These are phyloP conservation scores for Bipolaris zeicola DNA, from an alignment of 2,329 filamentous ascomycete species.

Conservation along the genomic window DNA sequence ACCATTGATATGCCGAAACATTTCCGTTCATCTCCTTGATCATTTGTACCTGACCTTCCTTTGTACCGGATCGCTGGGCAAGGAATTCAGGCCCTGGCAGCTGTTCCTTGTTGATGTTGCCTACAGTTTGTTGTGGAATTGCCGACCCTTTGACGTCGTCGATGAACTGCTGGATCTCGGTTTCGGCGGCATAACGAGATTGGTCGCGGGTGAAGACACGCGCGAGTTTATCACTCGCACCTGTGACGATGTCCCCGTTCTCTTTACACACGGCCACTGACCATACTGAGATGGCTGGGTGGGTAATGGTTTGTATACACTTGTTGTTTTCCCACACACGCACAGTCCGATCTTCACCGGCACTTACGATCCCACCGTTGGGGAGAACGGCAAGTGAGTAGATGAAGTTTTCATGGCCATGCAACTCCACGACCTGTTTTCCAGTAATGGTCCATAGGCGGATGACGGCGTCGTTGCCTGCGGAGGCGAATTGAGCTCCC, in stretches of 20 bases:
- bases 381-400: conserved; percentile 81
- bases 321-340: conserved; percentile 82
- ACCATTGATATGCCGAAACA: conserved; percentile 89
- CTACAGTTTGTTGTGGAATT: conserved; percentile 84
- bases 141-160: conserved; percentile 80
- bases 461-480: conserved; percentile 89
- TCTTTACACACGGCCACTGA: conserved; percentile 79
- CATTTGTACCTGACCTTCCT: conserved; percentile 95
- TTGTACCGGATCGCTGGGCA: conserved; percentile 80
- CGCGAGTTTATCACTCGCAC: conserved; percentile 84
- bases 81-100: conserved; percentile 89
- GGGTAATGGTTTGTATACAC: conserved; percentile 94
- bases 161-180: conserved; percentile 75
- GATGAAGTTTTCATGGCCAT: conserved; percentile 93
- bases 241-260: conserved; percentile 91
- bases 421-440: conserved; percentile 73
- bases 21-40: conserved; percentile 81
- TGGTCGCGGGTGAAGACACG: conserved; percentile 79
- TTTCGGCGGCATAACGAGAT: conserved; percentile 71
- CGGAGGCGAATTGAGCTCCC: conserved; percentile 90
- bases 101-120: conserved; percentile 83
- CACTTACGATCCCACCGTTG: conserved; percentile 85
- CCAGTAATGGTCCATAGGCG: conserved; percentile 86
- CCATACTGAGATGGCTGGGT: conserved; percentile 97
- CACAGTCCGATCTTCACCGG: conserved; percentile 92